Base-by-base conservation (phyloP, 495 filamentous ascomycete species). In the Rostrohypoxylon terebratum region DNA sequence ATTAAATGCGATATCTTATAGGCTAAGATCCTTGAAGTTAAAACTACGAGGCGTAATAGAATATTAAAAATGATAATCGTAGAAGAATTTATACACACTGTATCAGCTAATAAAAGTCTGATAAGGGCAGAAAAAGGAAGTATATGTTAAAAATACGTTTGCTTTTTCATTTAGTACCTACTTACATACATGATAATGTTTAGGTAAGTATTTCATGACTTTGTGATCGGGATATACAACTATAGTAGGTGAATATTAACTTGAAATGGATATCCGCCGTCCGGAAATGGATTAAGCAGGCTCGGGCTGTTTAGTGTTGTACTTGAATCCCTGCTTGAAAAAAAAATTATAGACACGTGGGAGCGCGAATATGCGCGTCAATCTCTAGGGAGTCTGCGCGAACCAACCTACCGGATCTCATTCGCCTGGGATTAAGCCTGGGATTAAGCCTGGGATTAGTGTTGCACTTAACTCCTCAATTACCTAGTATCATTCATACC, bases 271-370 rank as follows among this genome's bases (percentile, higher is more conserved):
- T 31, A 14, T 4, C 13, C n/a, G n/a, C n/a, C n/a, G n/a, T n/a
- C n/a, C 13, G 23, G 28, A 28, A 7, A 31, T 1, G 3, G 23
- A 53, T 53, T 53, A 53, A 53, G 21, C 23, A 25, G 48, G 48
- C 48, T 31, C 48, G 48, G 48, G 11, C 48, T 25, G 23, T n/a
- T 31, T 13, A 38, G 7, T 9, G 2, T 38, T n/a, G n/a, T n/a
- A n/a, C n/a, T n/a, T n/a, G n/a, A 28, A 34, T 20, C 31, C 53
- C 53, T 57, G 53, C 25, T 9, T 13, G 34, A 42, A 42, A 42
- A 42, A 57, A 28, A 28, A 38, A 9, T n/a, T n/a, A 10, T 11
- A 57, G 18, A 33, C 53, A 57, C 53, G 53, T 57, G 53, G 53
- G 18, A 4, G 9, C 31, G 53, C 53, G 53, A 57, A 9, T 18